Evolutionary conservation across 345 rosid genomes (phyloP), one percentile per base, ranked within the genome.

Genomic region (Schrenkiella parvula): DNA sequence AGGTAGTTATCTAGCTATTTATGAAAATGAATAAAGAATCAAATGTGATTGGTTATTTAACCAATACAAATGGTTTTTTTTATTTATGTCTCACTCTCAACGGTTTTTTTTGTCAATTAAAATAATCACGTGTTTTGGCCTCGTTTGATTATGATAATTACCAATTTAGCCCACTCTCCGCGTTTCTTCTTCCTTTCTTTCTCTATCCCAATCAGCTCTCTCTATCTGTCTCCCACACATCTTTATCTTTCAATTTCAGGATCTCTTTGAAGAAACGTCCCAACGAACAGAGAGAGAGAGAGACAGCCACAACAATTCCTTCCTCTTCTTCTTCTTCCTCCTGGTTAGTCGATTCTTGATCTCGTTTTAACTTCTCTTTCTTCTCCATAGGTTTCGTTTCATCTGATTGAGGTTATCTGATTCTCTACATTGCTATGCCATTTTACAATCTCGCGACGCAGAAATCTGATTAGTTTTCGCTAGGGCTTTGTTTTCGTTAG

Each of bases 321-420:
- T 44, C 55, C 32, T 17, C 72, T 39, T 25, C 72, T 53, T 67
- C 60, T 11, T 47, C 71, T 9, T 64, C 77, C 67, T 74, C 44
- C 61, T 66, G 73, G 78, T 74, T 1, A 22, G 70, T 63, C 22
- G 10, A 63, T 19, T 63, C 70, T 42, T 46, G 47, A 71, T 60
- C 68, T 60, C 59, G 1, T 62, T 17, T 11, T 29, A 23, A 4
- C 29, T 50, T 18, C n/a, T 15, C 25, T 10, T 23, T 23, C n/a
- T 23, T 10, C 0, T 15, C 23, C 22, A 44, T 29, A 26, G 9
- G 47, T 41, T 54, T 54, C 10, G 31, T 25, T 11, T 60, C 29
- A 37, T 50, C 41, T 18, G 48, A 7, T 41, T 63, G 38, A 41
- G 19, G 32, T 54, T 22, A 22, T 43, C 21, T 54, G 25, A 25